Base-by-base conservation (phyloP, 2,329 filamentous ascomycete species). In the Colletotrichum sp. region DNA sequence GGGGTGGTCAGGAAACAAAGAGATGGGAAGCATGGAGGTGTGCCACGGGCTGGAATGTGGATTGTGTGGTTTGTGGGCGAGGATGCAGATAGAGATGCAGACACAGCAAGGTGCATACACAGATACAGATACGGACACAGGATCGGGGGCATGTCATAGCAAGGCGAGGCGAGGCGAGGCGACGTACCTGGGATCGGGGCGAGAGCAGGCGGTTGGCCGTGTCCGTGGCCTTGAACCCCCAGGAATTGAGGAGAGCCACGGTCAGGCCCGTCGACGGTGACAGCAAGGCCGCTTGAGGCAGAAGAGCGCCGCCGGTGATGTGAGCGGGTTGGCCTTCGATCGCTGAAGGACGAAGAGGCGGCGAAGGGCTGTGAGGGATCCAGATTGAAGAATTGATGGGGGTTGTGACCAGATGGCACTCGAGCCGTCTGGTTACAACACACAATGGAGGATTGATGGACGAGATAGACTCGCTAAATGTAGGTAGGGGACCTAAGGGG, bases 141-240 rank as follows among this genome's bases (percentile, higher is more conserved):
- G 39, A 63, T 21, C 32, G 39, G 36, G 57, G 26, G 30, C 15
- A 28, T 28, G 24, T 13, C 43, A 52, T 52, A 18, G 24, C 24
- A 60, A 32, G n/a, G 15, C 12, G 32, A 34, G 32, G n/a, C 9
- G 28, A 32, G 28, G 28, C 32, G 7, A 55, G 21, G 43, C 39
- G 74, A 88, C 88, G 82, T 90, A 90, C 90, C 90, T 80, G 89
- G 88, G 79, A 92, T 89, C 39, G 91, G 88, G 76, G 90, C 88
- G 70, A 92, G 86, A 75, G 81, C 81, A 74, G 82, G 80, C 77
- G 83, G 84, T 77, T 84, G 84, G 83, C 84, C 80, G 80, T 84
- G 84, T 82, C 84, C 80, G 80, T 84, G 84, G 83, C 84, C 80
- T 80, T 85, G 82, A 78, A 84, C 83, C 79, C 84, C 84, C 80